Conservation (phyloP, 768 basidiomycete species). For the Macrolepiota albuminosa region DNA sequence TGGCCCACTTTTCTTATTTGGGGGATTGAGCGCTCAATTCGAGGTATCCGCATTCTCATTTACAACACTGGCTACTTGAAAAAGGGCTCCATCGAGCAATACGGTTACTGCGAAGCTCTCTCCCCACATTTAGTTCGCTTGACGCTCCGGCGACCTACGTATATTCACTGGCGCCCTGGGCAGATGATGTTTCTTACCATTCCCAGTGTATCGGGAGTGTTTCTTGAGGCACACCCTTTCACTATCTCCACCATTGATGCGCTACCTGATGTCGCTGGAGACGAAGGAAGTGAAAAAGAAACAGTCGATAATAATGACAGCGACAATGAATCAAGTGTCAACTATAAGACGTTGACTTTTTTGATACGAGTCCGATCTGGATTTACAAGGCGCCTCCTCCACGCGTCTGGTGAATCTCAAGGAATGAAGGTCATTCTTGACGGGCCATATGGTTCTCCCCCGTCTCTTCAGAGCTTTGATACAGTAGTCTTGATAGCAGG, state of each 20-base stretch:
- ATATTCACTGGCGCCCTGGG: constrained; percentile 45
- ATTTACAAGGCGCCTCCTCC: constrained; percentile 47
- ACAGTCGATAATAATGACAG: neutral
- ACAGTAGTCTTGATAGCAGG: constrained; percentile 47
- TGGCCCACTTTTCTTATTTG: constrained; percentile 52
- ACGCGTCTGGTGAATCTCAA: constrained; percentile 19
- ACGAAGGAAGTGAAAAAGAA: neutral
- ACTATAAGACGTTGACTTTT: constrained; percentile 35
- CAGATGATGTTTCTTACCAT: constrained; percentile 50
- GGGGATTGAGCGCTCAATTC: constrained; percentile 50
- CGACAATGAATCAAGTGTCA: neutral
- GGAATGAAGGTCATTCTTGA: too few relatives aligned
- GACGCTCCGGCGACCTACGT: constrained; percentile 32
- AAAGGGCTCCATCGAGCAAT: constrained; percentile 19
- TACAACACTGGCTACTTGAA: constrained; percentile 40
- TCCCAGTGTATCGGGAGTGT: constrained; percentile 38
- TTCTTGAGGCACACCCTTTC: constrained; percentile 58
- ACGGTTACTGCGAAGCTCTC: constrained; percentile 37
- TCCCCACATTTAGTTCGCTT: constrained; percentile 46
- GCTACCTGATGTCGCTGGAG: neutral
- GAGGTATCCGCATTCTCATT: constrained; percentile 37
- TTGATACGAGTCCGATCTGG: constrained; percentile 55
- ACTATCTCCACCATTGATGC: constrained; percentile 47
- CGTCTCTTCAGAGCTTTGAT: constrained; percentile 22
- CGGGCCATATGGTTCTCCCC: too few relatives aligned